A percentile compares a stretch with the other conserved stretches of the same genome.
Evolutionary conservation across 2,329 filamentous ascomycete genomes (phyloP).

Genomic region (Pseudocercospora macadamiae): DNA sequence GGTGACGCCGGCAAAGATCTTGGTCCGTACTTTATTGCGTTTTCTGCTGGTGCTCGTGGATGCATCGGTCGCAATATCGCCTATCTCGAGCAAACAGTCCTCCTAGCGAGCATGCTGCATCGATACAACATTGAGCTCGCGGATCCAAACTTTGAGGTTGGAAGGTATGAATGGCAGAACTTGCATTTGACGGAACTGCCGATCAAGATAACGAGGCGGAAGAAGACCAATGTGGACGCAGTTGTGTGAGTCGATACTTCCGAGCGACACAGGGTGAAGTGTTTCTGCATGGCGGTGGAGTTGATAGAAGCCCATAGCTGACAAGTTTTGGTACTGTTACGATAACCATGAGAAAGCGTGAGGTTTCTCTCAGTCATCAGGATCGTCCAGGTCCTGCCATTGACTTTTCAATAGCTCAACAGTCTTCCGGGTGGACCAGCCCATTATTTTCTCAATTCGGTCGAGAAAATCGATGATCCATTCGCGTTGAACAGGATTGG

Average conservation of each 20-base stretch:
- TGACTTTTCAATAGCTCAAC: constrained; percentile 24
- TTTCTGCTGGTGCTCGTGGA: constrained; percentile 41
- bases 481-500: constrained; percentile 22
- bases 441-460: constrained; percentile 23
- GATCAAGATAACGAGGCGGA: constrained; percentile 43
- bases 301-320: background rate
- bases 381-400: constrained; percentile 29
- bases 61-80: constrained; percentile 41
- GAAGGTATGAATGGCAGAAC: constrained; percentile 43
- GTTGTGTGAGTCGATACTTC: background rate
- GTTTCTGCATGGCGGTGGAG: background rate
- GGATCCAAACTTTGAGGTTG: constrained; percentile 39
- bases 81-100: constrained; percentile 36
- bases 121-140: constrained; percentile 45
- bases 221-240: background rate
- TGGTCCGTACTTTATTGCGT: constrained; percentile 29
- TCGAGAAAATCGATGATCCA: constrained; percentile 23
- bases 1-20: constrained; percentile 27
- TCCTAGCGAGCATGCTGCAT: constrained; percentile 36
- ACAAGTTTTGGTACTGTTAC: background rate
- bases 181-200: constrained; percentile 43
- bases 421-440: constrained; percentile 24
- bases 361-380: constrained; percentile 9
- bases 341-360: background rate
- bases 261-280: background rate